A percentile compares a stretch with the other conserved stretches of the same genome.
phyloP scores from a whole-genome alignment of 306 rosid species.

The peach (Prunus persica) region DNA sequence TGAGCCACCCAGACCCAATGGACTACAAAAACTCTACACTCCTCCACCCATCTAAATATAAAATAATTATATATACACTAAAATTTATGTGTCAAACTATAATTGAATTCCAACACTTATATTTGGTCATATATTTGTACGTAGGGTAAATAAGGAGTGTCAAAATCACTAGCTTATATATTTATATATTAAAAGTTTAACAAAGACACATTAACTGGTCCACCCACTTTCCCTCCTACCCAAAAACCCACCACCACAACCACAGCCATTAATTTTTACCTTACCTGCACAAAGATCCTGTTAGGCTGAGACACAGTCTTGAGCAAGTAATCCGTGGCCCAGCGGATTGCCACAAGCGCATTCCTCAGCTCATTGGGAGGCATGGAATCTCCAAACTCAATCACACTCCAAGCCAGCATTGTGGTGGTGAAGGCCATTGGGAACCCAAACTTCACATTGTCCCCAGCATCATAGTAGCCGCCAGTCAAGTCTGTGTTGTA shows the following conservation, averaged over 20 bases:
- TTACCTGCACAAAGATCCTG: slow-evolving; percentile 90
- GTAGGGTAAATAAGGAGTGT: no score
- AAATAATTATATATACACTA: no score
- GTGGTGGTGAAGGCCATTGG: slow-evolving; percentile 97
- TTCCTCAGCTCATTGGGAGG: slow-evolving; percentile 59
- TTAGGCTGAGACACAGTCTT: slow-evolving; percentile 75
- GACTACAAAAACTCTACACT: neutral
- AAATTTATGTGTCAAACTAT: no score
- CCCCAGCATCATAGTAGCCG: slow-evolving; percentile 97
- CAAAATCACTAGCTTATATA: no score
- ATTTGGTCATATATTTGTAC: no score
- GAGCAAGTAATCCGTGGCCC: slow-evolving; percentile 85
- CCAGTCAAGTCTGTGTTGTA: slow-evolving; percentile 71
- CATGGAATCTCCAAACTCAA: slow-evolving; percentile 87
- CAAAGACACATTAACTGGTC: neutral
- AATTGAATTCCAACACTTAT: no score
- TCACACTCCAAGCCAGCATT: slow-evolving; percentile 87
- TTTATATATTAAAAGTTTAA: neutral
- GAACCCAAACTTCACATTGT: slow-evolving; percentile 77
- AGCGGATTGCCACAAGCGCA: slow-evolving; percentile 65
- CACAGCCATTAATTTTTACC: neutral
- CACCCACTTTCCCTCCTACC: neutral
- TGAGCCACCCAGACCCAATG: neutral
- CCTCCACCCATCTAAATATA: neutral
- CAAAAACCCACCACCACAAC: slow-evolving; percentile 3